Evolutionary conservation across 768 basidiomycete species (phyloP), one percentile per base, ranked within the genome.

Genomic region (Leucosporidium yakuticum): DNA sequence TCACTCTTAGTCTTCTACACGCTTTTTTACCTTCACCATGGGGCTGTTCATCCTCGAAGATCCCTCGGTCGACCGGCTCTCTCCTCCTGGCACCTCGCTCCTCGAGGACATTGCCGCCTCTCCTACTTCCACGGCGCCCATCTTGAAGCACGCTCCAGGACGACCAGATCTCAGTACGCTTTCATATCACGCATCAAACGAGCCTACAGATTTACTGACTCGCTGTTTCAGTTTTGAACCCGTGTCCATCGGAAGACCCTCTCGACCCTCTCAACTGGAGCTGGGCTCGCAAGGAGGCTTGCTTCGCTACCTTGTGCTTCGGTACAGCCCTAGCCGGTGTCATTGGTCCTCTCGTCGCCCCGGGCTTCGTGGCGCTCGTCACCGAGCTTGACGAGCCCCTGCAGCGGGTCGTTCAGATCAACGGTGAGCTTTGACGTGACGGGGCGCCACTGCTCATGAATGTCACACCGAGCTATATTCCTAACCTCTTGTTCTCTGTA

Each of bases 251-350:
- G 8, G 57, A 59, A 23, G 57, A 59, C 57, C 57, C 57, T 15
- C 12, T n/a, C 36, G 57, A 59, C 39, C 57, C 57, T 19, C 39
- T 59, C 36, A 59, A 59, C 60, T 61, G 60, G 60, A 31, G 47
- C 4, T 48, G 60, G 11, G 12, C n/a, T 1, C 27, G 29, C 12
- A 31, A 51, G 31, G 60, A 61, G 32, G 49, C 60, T 0, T 47
- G 47, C 17, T 61, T 29, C 21, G 20, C 25, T 12, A n/a, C 32
- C 5, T 48, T 61, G 3, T 48, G 49, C 4, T 2, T 34, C 8
- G 48, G 48, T 4, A 61, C 60, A 19, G 48, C 23, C 2, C 29
- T 61, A 2, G 60, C 60, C 6, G 60, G 60, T 1, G 32, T 48
- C 4, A 21, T 27, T 23, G 60, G 60, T 4, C 60, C 60, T 1